Conservation (phyloP, 228 moss, liverwort and hornwort genomes). For the Sphagnum fallax region DNA sequence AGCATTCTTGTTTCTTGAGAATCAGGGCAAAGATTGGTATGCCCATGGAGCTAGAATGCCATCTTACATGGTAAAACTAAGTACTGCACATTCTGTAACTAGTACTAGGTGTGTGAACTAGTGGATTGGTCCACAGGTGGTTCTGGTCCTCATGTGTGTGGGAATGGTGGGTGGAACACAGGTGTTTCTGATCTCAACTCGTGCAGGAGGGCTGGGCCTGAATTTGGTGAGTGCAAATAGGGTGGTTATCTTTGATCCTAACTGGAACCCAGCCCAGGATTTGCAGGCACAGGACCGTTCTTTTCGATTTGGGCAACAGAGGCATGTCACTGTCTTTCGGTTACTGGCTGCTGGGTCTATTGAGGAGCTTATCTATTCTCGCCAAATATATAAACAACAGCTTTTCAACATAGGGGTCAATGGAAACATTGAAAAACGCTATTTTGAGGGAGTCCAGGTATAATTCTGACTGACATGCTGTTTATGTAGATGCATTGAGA, state of each 20-base stretch:
- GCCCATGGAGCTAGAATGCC: too few relatives aligned
- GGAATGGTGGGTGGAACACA: conserved; percentile 11
- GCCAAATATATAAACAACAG: conserved; percentile 96
- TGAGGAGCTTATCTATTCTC: conserved; percentile 92
- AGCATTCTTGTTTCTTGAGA: not conserved
- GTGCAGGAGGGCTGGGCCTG: conserved; percentile 88
- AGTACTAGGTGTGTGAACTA: too few relatives aligned
- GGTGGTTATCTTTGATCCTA: conserved; percentile 96
- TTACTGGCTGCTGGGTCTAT: conserved; percentile 82
- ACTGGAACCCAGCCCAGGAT: conserved; percentile 97
- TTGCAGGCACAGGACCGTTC: conserved; percentile 98
- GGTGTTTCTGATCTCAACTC: conserved; percentile 93
- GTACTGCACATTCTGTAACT: too few relatives aligned
- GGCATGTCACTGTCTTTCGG: conserved; percentile 88
- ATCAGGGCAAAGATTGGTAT: too few relatives aligned
- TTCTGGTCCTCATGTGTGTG: not conserved
- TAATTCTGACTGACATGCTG: not conserved
- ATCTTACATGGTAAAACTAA: too few relatives aligned
- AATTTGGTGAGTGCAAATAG: conserved; percentile 95
- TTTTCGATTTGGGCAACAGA: conserved; percentile 86
- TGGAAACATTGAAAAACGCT: conserved; percentile 88
- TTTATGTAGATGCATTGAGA: not conserved
- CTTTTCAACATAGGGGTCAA: conserved; percentile 86
- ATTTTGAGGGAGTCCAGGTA: conserved; percentile 99
- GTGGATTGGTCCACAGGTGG: too few relatives aligned